Conservation (phyloP, 1,284 basidiomycete genomes). For the Microbotryum intermedium region DNA sequence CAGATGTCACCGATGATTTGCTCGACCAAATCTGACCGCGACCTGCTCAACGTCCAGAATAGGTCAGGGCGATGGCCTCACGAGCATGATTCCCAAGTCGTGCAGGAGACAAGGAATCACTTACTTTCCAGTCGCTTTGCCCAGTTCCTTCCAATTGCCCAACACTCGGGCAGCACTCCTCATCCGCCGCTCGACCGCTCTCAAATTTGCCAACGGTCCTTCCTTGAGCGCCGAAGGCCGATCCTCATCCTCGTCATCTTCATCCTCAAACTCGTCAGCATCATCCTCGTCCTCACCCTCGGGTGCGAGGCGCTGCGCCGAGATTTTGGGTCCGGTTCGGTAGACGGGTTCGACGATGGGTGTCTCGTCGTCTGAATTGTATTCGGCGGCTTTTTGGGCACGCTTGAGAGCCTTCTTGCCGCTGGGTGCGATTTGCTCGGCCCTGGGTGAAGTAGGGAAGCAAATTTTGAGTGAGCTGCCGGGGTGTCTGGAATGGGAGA, state of each 20-base stretch:
- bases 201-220: constrained; percentile 64
- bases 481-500: neutral
- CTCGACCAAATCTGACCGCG: constrained; percentile 79
- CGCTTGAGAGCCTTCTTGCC: constrained; percentile 18
- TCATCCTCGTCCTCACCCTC: constrained; percentile 20
- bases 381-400: constrained; percentile 19
- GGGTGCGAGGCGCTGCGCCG: neutral
- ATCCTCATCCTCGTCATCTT: constrained; percentile 48
- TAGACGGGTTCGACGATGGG: constrained; percentile 12
- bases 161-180: constrained; percentile 76
- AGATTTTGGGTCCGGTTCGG: neutral
- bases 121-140: constrained; percentile 62
- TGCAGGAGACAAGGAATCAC: constrained; percentile 34
- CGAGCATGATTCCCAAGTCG: neutral
- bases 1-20: constrained; percentile 82
- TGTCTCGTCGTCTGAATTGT: constrained; percentile 26
- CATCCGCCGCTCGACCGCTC: constrained; percentile 80
- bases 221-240: constrained; percentile 58
- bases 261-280: constrained; percentile 30
- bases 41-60: constrained; percentile 44
- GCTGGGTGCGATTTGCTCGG: constrained; percentile 1
- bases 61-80: neutral
- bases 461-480: neutral
- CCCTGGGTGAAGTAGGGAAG: neutral
- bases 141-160: constrained; percentile 58